Percentiles rank a stretch among this genome's conserved stretches.
Evolutionary conservation across 2,329 filamentous ascomycete genomes (phyloP).

Genomic region (Phymatotrichopsis omnivora): DNA sequence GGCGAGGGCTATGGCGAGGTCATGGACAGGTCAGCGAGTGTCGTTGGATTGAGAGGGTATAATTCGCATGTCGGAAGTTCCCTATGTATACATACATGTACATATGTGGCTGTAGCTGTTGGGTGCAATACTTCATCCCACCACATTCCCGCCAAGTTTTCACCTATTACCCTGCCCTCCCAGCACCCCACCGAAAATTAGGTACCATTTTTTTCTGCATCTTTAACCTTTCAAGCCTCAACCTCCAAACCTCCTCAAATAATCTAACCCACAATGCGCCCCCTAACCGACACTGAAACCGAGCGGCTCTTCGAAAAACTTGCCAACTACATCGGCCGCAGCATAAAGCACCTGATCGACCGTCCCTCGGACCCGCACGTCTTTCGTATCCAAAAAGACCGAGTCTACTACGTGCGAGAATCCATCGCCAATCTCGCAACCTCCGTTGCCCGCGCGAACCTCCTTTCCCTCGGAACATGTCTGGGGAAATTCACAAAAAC

Average conservation of each 20-base stretch:
- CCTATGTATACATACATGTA: too few species aligned
- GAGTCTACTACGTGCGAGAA: conserved; percentile 86
- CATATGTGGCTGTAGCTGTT: too few species aligned
- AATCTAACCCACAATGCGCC: conserved; percentile 51
- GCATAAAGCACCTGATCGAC: conserved; percentile 59
- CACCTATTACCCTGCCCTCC: neutral
- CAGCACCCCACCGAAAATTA: conserved; percentile 1
- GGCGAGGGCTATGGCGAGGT: too few species aligned
- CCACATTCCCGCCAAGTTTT: neutral
- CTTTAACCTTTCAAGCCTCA: too few species aligned
- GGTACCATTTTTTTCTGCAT: too few species aligned
- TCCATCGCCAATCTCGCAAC: conserved; percentile 86
- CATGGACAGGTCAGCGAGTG: too few species aligned
- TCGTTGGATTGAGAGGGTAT: too few species aligned
- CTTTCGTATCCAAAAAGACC: conserved; percentile 69
- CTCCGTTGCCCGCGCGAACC: conserved; percentile 67
- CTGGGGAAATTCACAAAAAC: conserved; percentile 94
- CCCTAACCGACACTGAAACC: conserved; percentile 57
- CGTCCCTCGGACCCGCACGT: conserved; percentile 67
- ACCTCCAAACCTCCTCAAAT: conserved; percentile 1
- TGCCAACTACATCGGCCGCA: conserved; percentile 57
- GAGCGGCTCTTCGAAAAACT: conserved; percentile 82
- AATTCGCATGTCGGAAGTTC: too few species aligned
- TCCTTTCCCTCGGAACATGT: conserved; percentile 82
- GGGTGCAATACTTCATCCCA: neutral